Evolutionary conservation across 345 rosid species (phyloP), one percentile per base, ranked within the genome.

Genomic region (Rhizophora apiculata): DNA sequence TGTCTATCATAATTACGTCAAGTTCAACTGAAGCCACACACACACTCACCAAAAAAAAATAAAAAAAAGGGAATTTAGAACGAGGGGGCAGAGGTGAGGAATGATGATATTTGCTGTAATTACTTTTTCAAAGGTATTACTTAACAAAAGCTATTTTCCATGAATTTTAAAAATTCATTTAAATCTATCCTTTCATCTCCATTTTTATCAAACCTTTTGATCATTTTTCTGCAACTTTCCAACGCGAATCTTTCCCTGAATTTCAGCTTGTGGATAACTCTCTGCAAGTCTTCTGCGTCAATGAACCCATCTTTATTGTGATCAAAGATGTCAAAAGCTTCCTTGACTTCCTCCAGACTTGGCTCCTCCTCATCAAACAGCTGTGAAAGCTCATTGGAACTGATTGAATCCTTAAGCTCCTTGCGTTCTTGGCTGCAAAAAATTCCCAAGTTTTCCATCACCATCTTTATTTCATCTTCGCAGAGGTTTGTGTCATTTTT

Each of bases 241-340:
- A 81, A 64, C 71, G 77, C 68, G 64, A 63, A 67, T 58, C 83
- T 90, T 74, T 84, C 81, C 61, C 69, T 80, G 48, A 87, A 78
- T 31, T 89, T 92, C 83, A 90, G 81, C 29, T 59, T 60, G 6
- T 36, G 36, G 27, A 88, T 75, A 62, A 88, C 88, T 74, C 91
- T 88, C 78, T 83, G 92, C 85, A 93, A 76, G 79, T 93, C 96
- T 60, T 29, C 30, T 6, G 88, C 86, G 76, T 87, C 96, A 30
- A 93, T 76, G 70, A 89, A 90, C 49, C 93, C 93, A 75, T 93
- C 96, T 79, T 79, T 74, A 68, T 93, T 87, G 73, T 74, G 82
- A 83, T 93, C 96, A 78, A 88, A 93, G 64, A 89, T 96, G 55
- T 84, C 81, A 72, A 93, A 93, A 70, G 93, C 87, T 71, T 84